A percentile compares a stretch with the other conserved stretches of the same genome.
Evolutionary conservation across 306 rosid species (phyloP).

Genomic region (Leucaena leucocephala): DNA sequence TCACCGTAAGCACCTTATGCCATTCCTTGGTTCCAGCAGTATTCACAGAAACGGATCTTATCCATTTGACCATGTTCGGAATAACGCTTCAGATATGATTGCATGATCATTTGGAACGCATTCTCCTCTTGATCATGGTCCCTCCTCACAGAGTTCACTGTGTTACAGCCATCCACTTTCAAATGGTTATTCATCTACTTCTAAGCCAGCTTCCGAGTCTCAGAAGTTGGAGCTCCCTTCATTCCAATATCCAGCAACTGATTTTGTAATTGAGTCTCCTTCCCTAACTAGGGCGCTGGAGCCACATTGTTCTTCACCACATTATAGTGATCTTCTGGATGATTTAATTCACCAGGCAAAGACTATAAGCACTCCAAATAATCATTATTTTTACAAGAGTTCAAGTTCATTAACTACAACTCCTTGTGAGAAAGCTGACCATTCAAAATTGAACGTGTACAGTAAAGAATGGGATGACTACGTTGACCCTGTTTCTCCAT

Average conservation of each 20-base stretch:
- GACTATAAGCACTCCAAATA: slow-evolving; percentile 56
- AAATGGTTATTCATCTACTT: slow-evolving; percentile 94
- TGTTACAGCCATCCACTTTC: slow-evolving; percentile 77
- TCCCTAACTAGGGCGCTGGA: slow-evolving; percentile 57
- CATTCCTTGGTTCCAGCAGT: slow-evolving; percentile 52
- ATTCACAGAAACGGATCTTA: slow-evolving; percentile 47
- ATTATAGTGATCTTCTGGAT: slow-evolving; percentile 83
- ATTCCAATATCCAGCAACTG: slow-evolving; percentile 95
- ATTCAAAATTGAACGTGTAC: slow-evolving; percentile 53
- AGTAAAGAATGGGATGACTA: slow-evolving; percentile 69
- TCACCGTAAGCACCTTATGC: slow-evolving; percentile 58
- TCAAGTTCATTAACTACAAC: too few relatives aligned
- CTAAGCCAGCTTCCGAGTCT: slow-evolving; percentile 68
- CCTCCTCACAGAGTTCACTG: slow-evolving; percentile 50
- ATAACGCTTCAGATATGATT: slow-evolving; percentile 49
- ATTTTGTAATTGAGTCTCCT: slow-evolving; percentile 84
- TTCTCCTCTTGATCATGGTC: slow-evolving; percentile 58
- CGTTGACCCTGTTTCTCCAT: slow-evolving; percentile 64
- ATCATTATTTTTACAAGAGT: slow-evolving; percentile 36
- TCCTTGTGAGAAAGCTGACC: slow-evolving; percentile 46
- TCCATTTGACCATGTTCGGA: slow-evolving; percentile 51
- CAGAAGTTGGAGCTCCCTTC: slow-evolving; percentile 99
- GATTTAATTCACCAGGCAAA: slow-evolving; percentile 74
- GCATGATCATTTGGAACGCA: slow-evolving; percentile 55
- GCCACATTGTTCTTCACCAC: slow-evolving; percentile 70